A percentile compares a stretch with the other conserved stretches of the same genome.
These are phyloP conservation scores for Russula ochroleuca DNA, from an alignment of 768 basidiomycete species.

Conservation along the genomic window DNA sequence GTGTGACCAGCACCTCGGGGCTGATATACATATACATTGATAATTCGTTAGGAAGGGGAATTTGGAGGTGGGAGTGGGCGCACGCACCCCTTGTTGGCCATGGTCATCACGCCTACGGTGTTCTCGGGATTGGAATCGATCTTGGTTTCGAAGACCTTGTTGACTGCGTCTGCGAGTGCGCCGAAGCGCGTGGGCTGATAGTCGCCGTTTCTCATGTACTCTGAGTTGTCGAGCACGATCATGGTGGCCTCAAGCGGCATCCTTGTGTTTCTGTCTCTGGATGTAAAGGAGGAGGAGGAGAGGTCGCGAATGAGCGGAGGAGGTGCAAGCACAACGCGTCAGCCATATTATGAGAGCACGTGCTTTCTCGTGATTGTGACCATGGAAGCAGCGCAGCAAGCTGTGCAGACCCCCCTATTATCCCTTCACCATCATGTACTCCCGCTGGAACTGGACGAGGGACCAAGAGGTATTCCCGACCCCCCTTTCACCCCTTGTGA, in stretches of 20 bases:
- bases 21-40: slow-evolving; percentile 39
- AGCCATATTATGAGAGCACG: background rate
- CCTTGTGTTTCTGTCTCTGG: slow-evolving; percentile 28
- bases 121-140: slow-evolving; percentile 96
- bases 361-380: background rate
- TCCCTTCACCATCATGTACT: background rate
- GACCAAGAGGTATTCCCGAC: slow-evolving; percentile 5
- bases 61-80: background rate
- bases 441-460: slow-evolving; percentile 7
- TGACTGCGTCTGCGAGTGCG: slow-evolving; percentile 90
- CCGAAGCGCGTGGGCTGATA: slow-evolving; percentile 83
- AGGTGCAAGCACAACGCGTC: slow-evolving; percentile 5
- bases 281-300: background rate
- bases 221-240: slow-evolving; percentile 96
- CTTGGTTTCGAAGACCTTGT: slow-evolving; percentile 86
- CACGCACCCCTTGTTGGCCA: slow-evolving; percentile 91
- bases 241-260: slow-evolving; percentile 99
- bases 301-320: too few species aligned
- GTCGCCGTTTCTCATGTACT: slow-evolving; percentile 95
- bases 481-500: background rate
- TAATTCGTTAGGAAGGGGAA: background rate
- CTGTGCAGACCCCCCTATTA: background rate
- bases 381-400: background rate
- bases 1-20: slow-evolving; percentile 93
- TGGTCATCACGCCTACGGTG: slow-evolving; percentile 96